These are phyloP conservation scores for Dactylis glomerata DNA, from an alignment of 176 grass and related monocot species.

Conservation along the genomic window DNA sequence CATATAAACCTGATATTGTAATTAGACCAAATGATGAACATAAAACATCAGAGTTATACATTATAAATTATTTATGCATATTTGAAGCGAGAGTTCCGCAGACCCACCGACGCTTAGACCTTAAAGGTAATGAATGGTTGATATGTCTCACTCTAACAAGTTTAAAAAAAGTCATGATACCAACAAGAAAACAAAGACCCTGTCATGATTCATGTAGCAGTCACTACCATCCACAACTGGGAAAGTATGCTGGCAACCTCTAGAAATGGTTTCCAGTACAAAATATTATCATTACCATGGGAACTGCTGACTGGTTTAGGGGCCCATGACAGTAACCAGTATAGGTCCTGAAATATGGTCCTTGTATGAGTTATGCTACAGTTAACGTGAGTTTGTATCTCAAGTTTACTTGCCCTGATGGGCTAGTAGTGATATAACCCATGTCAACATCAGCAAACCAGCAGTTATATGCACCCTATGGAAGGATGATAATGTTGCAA, in stretches of 20 bases:
- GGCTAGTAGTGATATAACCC: not conserved
- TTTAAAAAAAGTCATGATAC: no score
- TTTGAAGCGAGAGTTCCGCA: not conserved
- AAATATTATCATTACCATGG: not conserved
- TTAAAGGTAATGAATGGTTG: not conserved
- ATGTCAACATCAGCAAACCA: not conserved
- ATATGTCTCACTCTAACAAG: not conserved
- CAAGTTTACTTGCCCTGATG: not conserved
- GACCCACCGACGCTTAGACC: not conserved
- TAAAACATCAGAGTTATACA: not conserved
- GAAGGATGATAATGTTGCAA: conserved; percentile 8
- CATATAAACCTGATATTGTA: conserved; percentile 85
- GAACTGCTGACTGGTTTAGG: conserved; percentile 17
- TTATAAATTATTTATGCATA: not conserved
- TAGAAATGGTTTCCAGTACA: not conserved
- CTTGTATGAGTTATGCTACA: not conserved
- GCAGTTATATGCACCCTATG: not conserved
- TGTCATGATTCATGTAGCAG: not conserved
- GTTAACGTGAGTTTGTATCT: not conserved
- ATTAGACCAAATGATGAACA: conserved; percentile 40
- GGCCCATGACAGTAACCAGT: not conserved
- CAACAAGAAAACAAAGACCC: not conserved
- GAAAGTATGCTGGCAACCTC: not conserved
- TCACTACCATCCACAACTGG: not conserved
- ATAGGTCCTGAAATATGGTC: not conserved